Evolutionary conservation across 805 yeast species (phyloP).

Genomic region (Candida krabiensis): DNA sequence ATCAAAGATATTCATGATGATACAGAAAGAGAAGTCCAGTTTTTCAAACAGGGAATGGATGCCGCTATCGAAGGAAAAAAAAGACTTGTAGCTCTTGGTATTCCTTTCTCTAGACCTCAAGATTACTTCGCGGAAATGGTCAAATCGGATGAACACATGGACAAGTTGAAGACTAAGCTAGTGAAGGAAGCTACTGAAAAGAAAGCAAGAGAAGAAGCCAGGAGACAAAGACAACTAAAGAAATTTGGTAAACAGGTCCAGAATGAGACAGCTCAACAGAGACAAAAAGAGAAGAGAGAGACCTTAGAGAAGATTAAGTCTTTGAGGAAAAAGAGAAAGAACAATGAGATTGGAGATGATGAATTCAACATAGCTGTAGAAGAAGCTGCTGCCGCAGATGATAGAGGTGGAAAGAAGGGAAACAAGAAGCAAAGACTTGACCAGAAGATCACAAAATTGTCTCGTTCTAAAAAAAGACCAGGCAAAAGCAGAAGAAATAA

Average conservation of each 20-base stretch:
- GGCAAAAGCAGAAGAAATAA: constrained; percentile 56
- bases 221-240: constrained; percentile 91
- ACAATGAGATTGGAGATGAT: constrained; percentile 67
- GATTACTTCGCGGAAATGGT: constrained; percentile 99
- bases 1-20: constrained; percentile 92
- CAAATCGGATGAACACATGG: constrained; percentile 98
- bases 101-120: constrained; percentile 88
- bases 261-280: constrained; percentile 86
- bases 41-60: constrained; percentile 89
- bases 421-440: constrained; percentile 65
- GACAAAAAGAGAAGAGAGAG: constrained; percentile 90
- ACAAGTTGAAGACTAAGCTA: constrained; percentile 78
- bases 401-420: constrained; percentile 38
- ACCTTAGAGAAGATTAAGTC: constrained; percentile 86
- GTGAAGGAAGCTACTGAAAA: constrained; percentile 74
- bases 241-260: constrained; percentile 98
- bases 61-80: constrained; percentile 76
- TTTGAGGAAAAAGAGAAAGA: constrained; percentile 85
- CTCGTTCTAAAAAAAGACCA: constrained; percentile 40
- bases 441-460: constrained; percentile 9
- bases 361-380: constrained; percentile 91
- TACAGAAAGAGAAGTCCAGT: constrained; percentile 91
- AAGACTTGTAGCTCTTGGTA: constrained; percentile 63
- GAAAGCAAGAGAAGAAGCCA: constrained; percentile 90
- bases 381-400: constrained; percentile 71